Base-by-base conservation (phyloP, 768 basidiomycete genomes). In the Mycena venus region DNA sequence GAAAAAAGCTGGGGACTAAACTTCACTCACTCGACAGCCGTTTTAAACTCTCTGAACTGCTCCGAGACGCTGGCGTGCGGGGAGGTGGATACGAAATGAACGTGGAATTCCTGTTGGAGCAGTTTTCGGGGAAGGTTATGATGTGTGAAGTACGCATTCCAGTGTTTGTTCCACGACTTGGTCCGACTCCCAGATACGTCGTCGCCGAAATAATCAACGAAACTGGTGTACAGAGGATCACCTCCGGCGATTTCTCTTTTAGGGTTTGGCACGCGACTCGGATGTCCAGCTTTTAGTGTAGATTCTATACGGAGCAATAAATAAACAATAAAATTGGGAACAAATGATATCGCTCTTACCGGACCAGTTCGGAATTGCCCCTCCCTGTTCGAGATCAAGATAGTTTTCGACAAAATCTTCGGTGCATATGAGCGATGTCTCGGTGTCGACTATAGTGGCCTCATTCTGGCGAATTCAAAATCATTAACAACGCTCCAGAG, bases 161-260 rank as follows among this genome's bases (percentile, higher is more conserved):
- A 82, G 60, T 89, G 88, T 65, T 87, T 86, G 75, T 88, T 88
- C 81, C 83, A 88, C 51, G 83, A 83, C n/a, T 49, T 49, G 8
- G 47, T n/a, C 12, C 47, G 47, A 23, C 74, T 88, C 15, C 86
- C 86, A 0, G 86, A 89, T 0, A 87, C 84, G 75, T 89, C 85
- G 67, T 88, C 86, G 4, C 82, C 77, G 69, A 83, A 86, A 3
- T 84, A 56, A 55, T 83, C 80, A 60, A 84, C 77, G 23, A 81
- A 82, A 27, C 79, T 82, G 6, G 76, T 79, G 65, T 84, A 85
- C 1, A 86, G 40, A 2, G 81, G 80, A 51, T 82, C 75, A 2
- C 82, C 83, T 11, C 79, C 67, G 36, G 83, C 84, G 25, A 84
- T 70, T 0, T 61, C 72, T n/a, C 78, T 79, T 36, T 82, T 77